These are phyloP conservation scores for Asterionellopsis glacialis DNA, from an alignment of 108 stramenopile genomes.

Conservation along the genomic window DNA sequence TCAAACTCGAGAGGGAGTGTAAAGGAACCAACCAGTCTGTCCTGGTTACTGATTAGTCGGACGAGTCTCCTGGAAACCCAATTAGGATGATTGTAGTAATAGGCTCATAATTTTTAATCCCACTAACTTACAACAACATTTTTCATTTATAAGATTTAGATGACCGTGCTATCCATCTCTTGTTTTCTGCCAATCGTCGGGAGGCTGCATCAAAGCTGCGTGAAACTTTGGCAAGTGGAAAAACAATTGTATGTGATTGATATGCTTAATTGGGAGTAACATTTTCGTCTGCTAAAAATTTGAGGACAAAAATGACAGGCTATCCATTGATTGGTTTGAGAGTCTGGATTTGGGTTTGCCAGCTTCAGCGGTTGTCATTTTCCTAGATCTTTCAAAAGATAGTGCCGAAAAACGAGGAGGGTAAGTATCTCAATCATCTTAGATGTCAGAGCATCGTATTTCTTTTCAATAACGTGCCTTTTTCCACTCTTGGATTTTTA, in stretches of 20 bases:
- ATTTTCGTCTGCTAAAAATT: conserved; percentile 90
- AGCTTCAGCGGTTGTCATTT: conserved; percentile 95
- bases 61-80: too few species aligned
- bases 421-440: conserved; percentile 39
- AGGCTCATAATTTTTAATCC: too few species aligned
- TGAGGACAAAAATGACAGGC: conserved; percentile 28
- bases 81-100: too few species aligned
- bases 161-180: conserved; percentile 94
- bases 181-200: conserved; percentile 99
- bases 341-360: conserved; percentile 92
- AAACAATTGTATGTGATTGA: conserved; percentile 89
- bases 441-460: conserved; percentile 3
- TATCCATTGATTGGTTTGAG: conserved; percentile 88
- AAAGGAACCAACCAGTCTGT: too few species aligned
- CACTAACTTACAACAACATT: too few species aligned
- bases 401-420: conserved; percentile 89
- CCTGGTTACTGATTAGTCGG: too few species aligned
- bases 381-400: conserved; percentile 87
- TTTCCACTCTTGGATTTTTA: conserved; percentile 8
- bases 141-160: conserved; percentile 87
- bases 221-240: conserved; percentile 51
- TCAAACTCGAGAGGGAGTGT: too few species aligned
- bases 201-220: conserved; percentile 75
- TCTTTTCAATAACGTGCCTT: too few species aligned
- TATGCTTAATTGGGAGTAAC: conserved; percentile 98